Base-by-base conservation (phyloP, 176 grass and related monocot genomes). In the Eragrostis nindensis region DNA sequence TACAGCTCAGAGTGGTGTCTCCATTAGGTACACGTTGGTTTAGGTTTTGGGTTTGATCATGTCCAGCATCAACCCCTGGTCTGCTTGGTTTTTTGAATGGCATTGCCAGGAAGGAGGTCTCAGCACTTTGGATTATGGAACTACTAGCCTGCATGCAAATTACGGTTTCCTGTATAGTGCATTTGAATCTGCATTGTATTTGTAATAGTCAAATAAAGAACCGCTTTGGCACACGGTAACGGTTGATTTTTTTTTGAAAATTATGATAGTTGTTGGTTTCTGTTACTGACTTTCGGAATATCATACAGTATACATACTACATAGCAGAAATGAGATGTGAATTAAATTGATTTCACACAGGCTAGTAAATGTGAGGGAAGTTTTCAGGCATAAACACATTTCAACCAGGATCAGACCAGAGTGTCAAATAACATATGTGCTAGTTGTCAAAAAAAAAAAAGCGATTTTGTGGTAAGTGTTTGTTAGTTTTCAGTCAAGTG, bases 11-110 rank as follows among this genome's bases (percentile, higher is more conserved):
- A 80, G 76, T 76, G 71, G 60, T 69, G 26, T 25, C 70, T 65
- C 80, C 12, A 2, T 69, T 90, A 71, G 77, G 25, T 52, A 60
- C 63, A 41, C 75, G 24, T n/a, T 74, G 29, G 36, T 79, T 80
- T 88, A 83, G 78, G 47, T 68, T 68, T 80, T 85, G 68, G 41
- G 47, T 85, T 47, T 78, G 66, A 70, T 82, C 82, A 71, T 82
- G 78, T 78, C 66, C 61, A 78, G 29, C 59, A 61, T 73, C 78
- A 68, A 18, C 42, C 79, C 85, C 83, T 90, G 88, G 60, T 46
- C 78, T 74, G 83, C 79, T 83, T 83, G 66, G 19, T 86, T 90
- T 88, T 90, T 86, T 83, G 2, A 90, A 86, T 68, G 88, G 88
- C 83, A 86, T 43, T 79, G 61, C 68, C 88, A 86, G 88, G 79